Evolutionary conservation across 495 filamentous ascomycete species (phyloP).

Genomic region (Podospora anserina): DNA sequence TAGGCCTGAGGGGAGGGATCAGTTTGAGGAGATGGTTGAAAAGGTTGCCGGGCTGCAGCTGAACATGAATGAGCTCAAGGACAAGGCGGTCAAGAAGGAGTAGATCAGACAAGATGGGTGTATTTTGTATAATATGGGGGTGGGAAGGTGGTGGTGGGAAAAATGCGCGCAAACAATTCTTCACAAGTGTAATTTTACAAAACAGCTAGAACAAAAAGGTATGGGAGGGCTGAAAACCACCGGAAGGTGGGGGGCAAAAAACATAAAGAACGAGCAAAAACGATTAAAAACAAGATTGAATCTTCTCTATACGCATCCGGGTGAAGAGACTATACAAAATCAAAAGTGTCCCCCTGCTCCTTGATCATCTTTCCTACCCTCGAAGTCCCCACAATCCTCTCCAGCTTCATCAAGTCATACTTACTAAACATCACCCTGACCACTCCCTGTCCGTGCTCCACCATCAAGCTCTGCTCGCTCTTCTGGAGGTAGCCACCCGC

Average conservation of each 20-base stretch:
- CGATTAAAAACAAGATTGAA: background rate
- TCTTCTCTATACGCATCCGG: slow-evolving; percentile 4
- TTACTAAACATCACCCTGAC: slow-evolving; percentile 76
- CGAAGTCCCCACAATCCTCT: slow-evolving; percentile 79
- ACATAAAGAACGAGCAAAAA: background rate
- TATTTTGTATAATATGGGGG: background rate
- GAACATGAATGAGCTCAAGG: background rate
- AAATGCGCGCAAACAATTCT: slow-evolving; percentile 9
- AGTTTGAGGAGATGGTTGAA: slow-evolving; percentile 68
- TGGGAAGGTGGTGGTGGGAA: background rate
- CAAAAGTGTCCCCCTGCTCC: slow-evolving; percentile 84
- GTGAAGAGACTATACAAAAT: slow-evolving; percentile 50
- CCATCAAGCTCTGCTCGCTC: slow-evolving; percentile 52
- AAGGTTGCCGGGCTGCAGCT: slow-evolving; percentile 48
- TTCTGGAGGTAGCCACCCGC: slow-evolving; percentile 63
- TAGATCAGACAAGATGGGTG: background rate
- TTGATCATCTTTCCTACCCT: slow-evolving; percentile 73
- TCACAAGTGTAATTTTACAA: slow-evolving; percentile 7
- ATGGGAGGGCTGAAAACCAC: background rate
- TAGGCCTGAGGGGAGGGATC: slow-evolving; percentile 61
- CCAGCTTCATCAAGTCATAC: slow-evolving; percentile 84
- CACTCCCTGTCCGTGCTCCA: slow-evolving; percentile 51
- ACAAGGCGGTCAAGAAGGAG: background rate
- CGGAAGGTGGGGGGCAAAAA: background rate
- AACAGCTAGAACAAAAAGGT: slow-evolving; percentile 2